Evolutionary conservation across 805 yeast genomes (phyloP), one percentile per base, ranked within the genome.

Genomic region (Saccharomyces paradoxus): DNA sequence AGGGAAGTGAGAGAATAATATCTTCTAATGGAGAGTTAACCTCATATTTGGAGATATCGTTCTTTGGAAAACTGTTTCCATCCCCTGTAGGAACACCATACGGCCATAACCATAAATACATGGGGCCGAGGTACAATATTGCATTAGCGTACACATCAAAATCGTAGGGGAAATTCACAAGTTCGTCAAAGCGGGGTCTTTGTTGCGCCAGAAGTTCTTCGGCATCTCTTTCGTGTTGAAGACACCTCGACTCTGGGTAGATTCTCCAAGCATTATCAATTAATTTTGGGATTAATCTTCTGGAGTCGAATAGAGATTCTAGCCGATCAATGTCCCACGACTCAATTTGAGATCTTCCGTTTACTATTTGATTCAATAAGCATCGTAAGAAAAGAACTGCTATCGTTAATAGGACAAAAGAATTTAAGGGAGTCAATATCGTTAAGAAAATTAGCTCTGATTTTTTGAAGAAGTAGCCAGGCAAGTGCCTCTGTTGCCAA

Each of bases 261-360:
- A 82, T 60, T 78, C 83, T 51, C 63, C 63, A 53, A 75, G 71
- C 28, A 81, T 75, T 61, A 70, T 78, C 46, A 57, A 63, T 81
- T 82, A 85, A 50, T 51, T 58, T 55, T 7, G 66, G 65, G n/a
- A 67, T 30, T 54, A 87, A 71, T 49, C 79, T 71, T 48, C 77
- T 81, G 1, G 79, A 77, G 52, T 80, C 76, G 55, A 82, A 79
- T 58, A 86, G 86, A 2, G 82, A 73, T 52, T 82, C 89, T 1
- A 89, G 75, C 60, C 98, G 77, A 60, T 94, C 98, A 69, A 75
- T 69, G 63, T 92, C 98, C 99, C 99, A 92, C 2, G 79, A 74
- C 71, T 92, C 99, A 52, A 92, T 91, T 66, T 89, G 96, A 1
- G 97, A 84, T 79, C 81, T 84, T 27, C 97, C 96, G 29, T 75